Conservation (phyloP, 2,329 filamentous ascomycete species). For the Fusarium tjaetaba region DNA sequence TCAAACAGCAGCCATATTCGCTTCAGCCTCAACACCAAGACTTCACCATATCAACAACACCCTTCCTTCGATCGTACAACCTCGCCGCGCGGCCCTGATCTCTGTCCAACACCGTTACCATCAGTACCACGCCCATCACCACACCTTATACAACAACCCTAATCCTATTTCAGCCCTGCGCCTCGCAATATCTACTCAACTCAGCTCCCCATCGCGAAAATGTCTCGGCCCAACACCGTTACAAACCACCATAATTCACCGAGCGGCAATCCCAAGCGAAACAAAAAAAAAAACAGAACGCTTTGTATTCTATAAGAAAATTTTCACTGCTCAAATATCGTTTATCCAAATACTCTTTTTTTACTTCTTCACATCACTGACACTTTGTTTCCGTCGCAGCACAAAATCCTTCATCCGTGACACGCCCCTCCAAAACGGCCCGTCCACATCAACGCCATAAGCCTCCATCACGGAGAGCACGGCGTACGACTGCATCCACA, state of each 20-base stretch:
- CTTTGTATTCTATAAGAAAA: constrained; percentile 27
- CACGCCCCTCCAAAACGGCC: constrained; percentile 32
- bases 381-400: constrained; percentile 26
- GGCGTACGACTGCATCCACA: constrained; percentile 44
- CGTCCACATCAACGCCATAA: constrained; percentile 51
- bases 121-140: not conserved
- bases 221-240: constrained; percentile 21
- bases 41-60: not conserved
- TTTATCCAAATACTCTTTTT: constrained; percentile 31
- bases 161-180: not conserved
- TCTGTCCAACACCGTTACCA: constrained; percentile 4
- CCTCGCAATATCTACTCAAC: not conserved
- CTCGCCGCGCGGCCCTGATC: constrained; percentile 22
- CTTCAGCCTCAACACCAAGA: not conserved
- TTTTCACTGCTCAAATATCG: constrained; percentile 18
- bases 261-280: constrained; percentile 10
- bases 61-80: not conserved
- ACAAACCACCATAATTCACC: constrained; percentile 7
- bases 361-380: constrained; percentile 25
- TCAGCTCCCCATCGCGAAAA: constrained; percentile 14
- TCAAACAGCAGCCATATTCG: not conserved
- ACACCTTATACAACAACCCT: not conserved
- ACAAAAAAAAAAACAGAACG: constrained; percentile 24
- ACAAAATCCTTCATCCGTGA: constrained; percentile 24
- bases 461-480: constrained; percentile 41